phyloP scores from a whole-genome alignment of 1,284 basidiomycete genomes.

The Laetiporus sulphureus region DNA sequence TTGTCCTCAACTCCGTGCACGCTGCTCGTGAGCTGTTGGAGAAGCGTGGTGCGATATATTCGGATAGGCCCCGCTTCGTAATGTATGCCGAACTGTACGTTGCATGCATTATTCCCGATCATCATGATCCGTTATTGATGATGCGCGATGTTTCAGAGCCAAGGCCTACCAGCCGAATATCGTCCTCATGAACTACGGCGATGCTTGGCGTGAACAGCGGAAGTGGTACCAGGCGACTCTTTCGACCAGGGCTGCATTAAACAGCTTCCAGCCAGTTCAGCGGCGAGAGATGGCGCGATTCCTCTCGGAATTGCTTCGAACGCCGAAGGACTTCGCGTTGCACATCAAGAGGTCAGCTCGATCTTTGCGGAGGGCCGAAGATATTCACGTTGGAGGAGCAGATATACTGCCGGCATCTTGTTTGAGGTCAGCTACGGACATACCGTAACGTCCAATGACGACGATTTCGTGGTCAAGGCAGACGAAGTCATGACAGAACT shows the following conservation, averaged over 20 bases:
- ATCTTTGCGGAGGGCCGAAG: conserved; percentile 20
- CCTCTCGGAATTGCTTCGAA: background rate
- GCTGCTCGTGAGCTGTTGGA: conserved; percentile 33
- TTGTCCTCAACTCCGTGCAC: conserved; percentile 31
- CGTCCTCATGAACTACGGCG: conserved; percentile 16
- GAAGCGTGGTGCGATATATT: conserved; percentile 32
- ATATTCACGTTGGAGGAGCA: conserved; percentile 15
- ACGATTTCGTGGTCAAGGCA: conserved; percentile 26
- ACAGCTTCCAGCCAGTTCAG: conserved; percentile 10
- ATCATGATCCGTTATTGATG: background rate
- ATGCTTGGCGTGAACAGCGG: conserved; percentile 20
- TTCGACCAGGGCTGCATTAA: conserved; percentile 14
- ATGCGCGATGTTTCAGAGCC: no score
- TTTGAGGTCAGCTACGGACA: conserved; percentile 22
- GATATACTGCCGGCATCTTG: conserved; percentile 16
- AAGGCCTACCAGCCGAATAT: rapidly evolving
- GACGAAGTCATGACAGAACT: conserved; percentile 42
- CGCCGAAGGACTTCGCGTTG: background rate
- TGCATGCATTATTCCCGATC: background rate
- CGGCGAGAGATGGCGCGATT: background rate
- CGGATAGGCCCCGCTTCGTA: conserved; percentile 26
- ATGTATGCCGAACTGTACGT: conserved; percentile 24
- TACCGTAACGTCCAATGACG: conserved; percentile 21
- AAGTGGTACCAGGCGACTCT: conserved; percentile 24
- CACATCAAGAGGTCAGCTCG: conserved; percentile 1